These are phyloP conservation scores for Ogataea salicorniae DNA, from an alignment of 805 yeast genomes.

Conservation along the genomic window DNA sequence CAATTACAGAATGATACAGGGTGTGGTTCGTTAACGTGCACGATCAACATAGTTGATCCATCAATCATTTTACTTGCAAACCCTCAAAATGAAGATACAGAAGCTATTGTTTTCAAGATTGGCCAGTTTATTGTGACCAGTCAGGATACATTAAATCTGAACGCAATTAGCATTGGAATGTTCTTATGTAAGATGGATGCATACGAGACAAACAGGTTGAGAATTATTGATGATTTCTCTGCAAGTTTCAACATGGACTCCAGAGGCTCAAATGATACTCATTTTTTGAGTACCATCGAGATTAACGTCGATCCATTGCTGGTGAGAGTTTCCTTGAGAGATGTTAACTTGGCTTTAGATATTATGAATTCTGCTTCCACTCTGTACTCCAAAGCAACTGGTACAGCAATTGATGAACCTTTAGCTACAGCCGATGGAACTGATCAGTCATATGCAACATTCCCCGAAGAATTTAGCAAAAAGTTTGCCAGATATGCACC, in stretches of 20 bases:
- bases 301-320: conserved; percentile 75
- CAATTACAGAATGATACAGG: too few species aligned
- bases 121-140: conserved; percentile 71
- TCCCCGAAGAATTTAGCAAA: conserved; percentile 60
- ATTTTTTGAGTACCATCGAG: conserved; percentile 57
- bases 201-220: conserved; percentile 52
- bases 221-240: conserved; percentile 87
- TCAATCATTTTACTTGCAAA: conserved; percentile 79
- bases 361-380: conserved; percentile 70
- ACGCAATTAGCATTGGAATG: conserved; percentile 79
- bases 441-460: conserved; percentile 29
- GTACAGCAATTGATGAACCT: conserved; percentile 7
- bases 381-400: conserved; percentile 32
- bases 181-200: conserved; percentile 73
- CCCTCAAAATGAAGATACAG: conserved; percentile 61
- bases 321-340: conserved; percentile 78
- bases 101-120: conserved; percentile 85
- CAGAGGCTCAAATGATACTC: conserved; percentile 55
- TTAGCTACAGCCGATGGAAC: conserved; percentile 4
- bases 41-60: conserved; percentile 68
- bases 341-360: conserved; percentile 70
- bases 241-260: conserved; percentile 68
- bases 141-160: conserved; percentile 59
- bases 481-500: conserved; percentile 65
- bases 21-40: conserved; percentile 36